Percentiles rank a stretch among this genome's conserved stretches.
Conservation (phyloP, 352 stramenopile species). For the Phytophthora sp. region DNA sequence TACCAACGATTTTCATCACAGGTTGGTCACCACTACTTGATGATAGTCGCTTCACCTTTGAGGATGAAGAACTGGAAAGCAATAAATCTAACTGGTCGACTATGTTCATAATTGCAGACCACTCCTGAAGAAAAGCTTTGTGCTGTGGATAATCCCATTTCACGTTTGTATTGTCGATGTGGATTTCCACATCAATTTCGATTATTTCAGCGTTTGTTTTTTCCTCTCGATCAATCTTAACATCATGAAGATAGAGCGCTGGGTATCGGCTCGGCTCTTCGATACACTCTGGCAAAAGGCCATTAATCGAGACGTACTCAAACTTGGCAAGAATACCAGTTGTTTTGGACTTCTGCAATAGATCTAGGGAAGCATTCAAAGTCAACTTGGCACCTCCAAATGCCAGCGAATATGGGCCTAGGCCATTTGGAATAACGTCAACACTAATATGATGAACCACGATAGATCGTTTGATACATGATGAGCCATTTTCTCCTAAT, state of each 20-base stretch:
- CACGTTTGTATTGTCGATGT: slow-evolving; percentile 29
- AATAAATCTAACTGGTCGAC: slow-evolving; percentile 47
- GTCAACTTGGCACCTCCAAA: slow-evolving; percentile 24
- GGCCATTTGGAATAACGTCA: slow-evolving; percentile 17
- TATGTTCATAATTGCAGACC: slow-evolving; percentile 26
- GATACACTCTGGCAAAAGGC: slow-evolving; percentile 6
- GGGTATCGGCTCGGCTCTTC: slow-evolving; percentile 8
- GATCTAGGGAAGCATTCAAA: slow-evolving; percentile 2
- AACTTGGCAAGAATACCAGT: slow-evolving; percentile 12
- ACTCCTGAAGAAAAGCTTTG: slow-evolving; percentile 38
- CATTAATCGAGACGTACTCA: slow-evolving; percentile 34
- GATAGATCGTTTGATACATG: slow-evolving; percentile 19
- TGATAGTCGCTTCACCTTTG: slow-evolving; percentile 16
- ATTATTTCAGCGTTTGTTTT: slow-evolving; percentile 22
- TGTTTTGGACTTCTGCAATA: slow-evolving; percentile 12
- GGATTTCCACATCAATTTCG: slow-evolving; percentile 38
- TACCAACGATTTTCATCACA: slow-evolving; percentile 27
- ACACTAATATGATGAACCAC: slow-evolving; percentile 23
- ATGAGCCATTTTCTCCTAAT: slow-evolving; percentile 10
- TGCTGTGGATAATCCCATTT: slow-evolving; percentile 46
- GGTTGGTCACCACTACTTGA: slow-evolving; percentile 1
- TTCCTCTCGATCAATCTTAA: slow-evolving; percentile 34
- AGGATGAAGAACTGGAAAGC: slow-evolving; percentile 25
- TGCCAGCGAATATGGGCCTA: slow-evolving; percentile 15
- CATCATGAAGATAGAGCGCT: slow-evolving; percentile 28